A percentile compares a stretch with the other conserved stretches of the same genome.
Conservation (phyloP, 2,329 filamentous ascomycete species). For the Cordyceps tenuipes region DNA sequence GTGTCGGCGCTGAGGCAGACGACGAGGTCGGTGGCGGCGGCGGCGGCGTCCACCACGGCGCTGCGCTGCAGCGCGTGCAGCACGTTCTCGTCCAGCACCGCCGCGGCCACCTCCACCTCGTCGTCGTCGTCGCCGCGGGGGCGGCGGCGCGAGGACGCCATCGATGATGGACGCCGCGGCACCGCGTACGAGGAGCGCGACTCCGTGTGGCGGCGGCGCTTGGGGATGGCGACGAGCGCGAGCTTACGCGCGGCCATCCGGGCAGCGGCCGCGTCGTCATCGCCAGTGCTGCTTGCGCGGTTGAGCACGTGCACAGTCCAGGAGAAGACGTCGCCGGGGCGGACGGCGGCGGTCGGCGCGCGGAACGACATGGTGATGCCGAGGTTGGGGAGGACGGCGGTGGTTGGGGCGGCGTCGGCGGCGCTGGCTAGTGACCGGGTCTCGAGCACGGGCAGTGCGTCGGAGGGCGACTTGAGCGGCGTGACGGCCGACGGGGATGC, state of each 20-base stretch:
- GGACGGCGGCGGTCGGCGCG: conserved; percentile 47
- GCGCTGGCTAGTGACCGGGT: conserved; percentile 26
- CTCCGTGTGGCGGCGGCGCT: conserved; percentile 48
- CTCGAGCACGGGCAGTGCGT: conserved; percentile 49
- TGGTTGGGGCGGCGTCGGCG: conserved; percentile 23
- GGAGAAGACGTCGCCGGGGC: conserved; percentile 57
- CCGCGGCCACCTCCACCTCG: conserved; percentile 46
- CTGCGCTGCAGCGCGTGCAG: conserved; percentile 64
- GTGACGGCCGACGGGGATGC: conserved; percentile 39
- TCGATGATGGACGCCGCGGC: conserved; percentile 45
- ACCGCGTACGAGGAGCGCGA: conserved; percentile 26
- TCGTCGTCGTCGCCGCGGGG: conserved; percentile 16
- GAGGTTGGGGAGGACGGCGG: conserved; percentile 47
- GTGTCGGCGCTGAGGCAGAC: conserved; percentile 70
- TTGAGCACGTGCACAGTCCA: conserved; percentile 74
- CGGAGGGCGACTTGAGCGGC: conserved; percentile 49
- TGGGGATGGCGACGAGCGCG: conserved; percentile 59
- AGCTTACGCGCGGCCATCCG: conserved; percentile 51
- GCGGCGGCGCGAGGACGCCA: conserved; percentile 29
- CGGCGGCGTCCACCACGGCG: conserved; percentile 53
- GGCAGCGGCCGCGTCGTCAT: conserved; percentile 19
- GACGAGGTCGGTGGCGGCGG: conserved; percentile 51
- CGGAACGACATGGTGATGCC: conserved; percentile 70
- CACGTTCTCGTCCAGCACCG: conserved; percentile 62
- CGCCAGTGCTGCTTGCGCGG: conserved; percentile 43